Percentiles rank a stretch among this genome's conserved stretches.
Conservation (phyloP, 257 asterid genomes). For the Solanum bukasovii region DNA sequence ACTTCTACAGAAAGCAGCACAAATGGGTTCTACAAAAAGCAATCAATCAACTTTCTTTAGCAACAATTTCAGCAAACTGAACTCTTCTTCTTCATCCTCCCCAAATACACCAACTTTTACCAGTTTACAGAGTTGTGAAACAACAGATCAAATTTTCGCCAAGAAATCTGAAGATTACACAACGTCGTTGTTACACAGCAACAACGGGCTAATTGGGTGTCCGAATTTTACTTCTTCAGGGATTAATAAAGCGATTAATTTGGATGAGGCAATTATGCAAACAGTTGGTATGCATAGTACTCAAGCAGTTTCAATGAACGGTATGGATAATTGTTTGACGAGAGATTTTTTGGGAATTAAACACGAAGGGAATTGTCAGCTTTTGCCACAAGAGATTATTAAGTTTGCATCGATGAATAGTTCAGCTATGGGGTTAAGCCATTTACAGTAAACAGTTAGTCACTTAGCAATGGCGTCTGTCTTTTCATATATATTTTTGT, state of each 20-base stretch:
- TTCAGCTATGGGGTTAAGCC: slow-evolving; percentile 71
- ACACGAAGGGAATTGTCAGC: slow-evolving; percentile 40
- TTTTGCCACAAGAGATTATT: slow-evolving; percentile 56
- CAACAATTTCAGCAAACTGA: slow-evolving; percentile 40
- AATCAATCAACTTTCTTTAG: slow-evolving; percentile 22
- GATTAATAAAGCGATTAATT: not conserved
- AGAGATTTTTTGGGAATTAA: slow-evolving; percentile 87
- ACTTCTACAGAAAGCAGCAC: slow-evolving; percentile 80
- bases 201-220: not conserved
- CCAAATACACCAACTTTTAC: not conserved
- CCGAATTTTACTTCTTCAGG: not conserved
- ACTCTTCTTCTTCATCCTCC: slow-evolving; percentile 28
- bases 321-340: slow-evolving; percentile 27
- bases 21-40: slow-evolving; percentile 71
- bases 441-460: slow-evolving; percentile 27
- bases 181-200: not conserved
- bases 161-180: slow-evolving; percentile 16
- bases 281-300: not conserved
- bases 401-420: slow-evolving; percentile 57
- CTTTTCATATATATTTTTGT: not conserved
- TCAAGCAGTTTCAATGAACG: not conserved
- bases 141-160: slow-evolving; percentile 29
- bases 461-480: slow-evolving; percentile 15
- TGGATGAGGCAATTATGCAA: not conserved
- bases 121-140: slow-evolving; percentile 21